phyloP scores from a whole-genome alignment of 2,329 filamentous ascomycete genomes.

The Falciphora oryzae region DNA sequence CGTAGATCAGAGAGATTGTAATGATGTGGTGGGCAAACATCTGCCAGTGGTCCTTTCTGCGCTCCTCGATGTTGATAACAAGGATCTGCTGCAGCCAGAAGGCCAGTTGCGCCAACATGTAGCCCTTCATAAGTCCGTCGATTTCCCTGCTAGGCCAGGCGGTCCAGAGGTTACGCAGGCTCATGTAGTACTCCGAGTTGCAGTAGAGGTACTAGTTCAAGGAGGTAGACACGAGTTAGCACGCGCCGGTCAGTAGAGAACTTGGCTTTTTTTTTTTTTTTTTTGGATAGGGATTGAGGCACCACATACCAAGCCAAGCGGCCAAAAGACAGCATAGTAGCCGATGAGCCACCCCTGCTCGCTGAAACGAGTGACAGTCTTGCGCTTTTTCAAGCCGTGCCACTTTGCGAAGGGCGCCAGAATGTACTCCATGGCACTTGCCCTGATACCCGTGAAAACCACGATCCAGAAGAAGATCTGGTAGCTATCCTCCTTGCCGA shows the following conservation, averaged over 20 bases:
- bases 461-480: conserved; percentile 75
- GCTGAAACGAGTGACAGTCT: conserved; percentile 76
- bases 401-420: conserved; percentile 70
- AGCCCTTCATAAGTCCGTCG: conserved; percentile 71
- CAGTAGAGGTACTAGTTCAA: conserved; percentile 66
- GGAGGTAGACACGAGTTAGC: not conserved
- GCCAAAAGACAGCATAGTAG: conserved; percentile 80
- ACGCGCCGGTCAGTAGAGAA: no score
- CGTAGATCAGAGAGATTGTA: conserved; percentile 72
- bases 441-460: conserved; percentile 80
- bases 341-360: conserved; percentile 90
- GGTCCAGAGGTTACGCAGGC: conserved; percentile 74
- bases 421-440: conserved; percentile 79
- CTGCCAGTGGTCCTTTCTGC: conserved; percentile 89
- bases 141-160: conserved; percentile 78
- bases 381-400: conserved; percentile 68
- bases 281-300: not conserved
- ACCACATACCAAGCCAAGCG: conserved; percentile 68
- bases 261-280: not conserved
- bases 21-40: conserved; percentile 95
- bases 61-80: conserved; percentile 90
- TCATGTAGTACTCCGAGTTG: conserved; percentile 71
- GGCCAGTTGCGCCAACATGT: conserved; percentile 82
- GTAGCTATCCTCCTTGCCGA: conserved; percentile 74
- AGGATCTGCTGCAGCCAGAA: conserved; percentile 95